Base-by-base conservation (phyloP, 768 basidiomycete species). In the Boletus coccyginus region DNA sequence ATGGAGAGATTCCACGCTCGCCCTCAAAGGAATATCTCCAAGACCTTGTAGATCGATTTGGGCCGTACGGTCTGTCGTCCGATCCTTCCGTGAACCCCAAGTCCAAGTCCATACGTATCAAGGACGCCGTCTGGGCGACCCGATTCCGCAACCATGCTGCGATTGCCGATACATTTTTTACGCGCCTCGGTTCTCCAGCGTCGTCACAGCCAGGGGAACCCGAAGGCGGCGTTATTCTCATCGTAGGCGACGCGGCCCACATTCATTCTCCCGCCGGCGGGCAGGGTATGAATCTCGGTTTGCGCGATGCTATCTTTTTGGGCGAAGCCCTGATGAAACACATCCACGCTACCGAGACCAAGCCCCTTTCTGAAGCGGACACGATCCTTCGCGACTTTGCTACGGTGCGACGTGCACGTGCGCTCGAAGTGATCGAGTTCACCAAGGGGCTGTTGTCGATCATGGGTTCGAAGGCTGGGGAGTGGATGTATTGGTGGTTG, bases 261-360 rank as follows among this genome's bases (percentile, higher is more conserved):
- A 77, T 82, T 46, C 83, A 83, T 52, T 79, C 82, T 2, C 81
- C 83, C 5, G 73, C 75, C 2, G 81, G 83, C 4, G 83, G 82
- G 1, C 82, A 84, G 58, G 83, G 83, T 8, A 80, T 84, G 81
- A 83, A 83, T 56, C 75, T 84, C 27, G 81, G 82, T 11, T 64
- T 84, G 24, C 75, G 82, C 12, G 82, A 84, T 53, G 81, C 78
- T 1, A 59, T 82, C 14, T 70, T 73, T 46, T 70, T 83, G 13
- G 81, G 76, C 6, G 73, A 77, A 16, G 73, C 66, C 0, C 62
- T 84, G 45, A 64, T 66, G 24, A 66, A 71, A 32, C 79, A 79
- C 61, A 52, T 76, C 1, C 61, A 52, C 7, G 63, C 61, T 5
- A 8, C 58, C 9, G 55, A 63, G 35, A 55, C 52, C 7, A 35